phyloP scores from a whole-genome alignment of 1,284 basidiomycete genomes.

The Microbotryum lychnidis-dioicae region DNA sequence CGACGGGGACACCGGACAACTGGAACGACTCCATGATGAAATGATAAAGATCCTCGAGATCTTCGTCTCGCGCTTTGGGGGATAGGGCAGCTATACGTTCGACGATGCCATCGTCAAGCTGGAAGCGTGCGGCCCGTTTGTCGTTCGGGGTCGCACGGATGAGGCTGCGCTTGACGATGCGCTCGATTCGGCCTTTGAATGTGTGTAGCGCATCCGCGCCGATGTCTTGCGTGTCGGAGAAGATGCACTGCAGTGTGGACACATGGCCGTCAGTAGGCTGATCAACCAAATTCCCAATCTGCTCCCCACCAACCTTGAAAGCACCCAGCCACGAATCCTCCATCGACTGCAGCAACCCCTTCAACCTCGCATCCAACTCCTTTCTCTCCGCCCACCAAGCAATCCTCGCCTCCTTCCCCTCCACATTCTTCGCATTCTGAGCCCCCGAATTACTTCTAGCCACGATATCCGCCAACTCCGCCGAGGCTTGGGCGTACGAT shows the following conservation, averaged over 20 bases:
- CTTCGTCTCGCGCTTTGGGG: slow-evolving; percentile 77
- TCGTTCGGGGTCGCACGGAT: slow-evolving; percentile 50
- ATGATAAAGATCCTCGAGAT: slow-evolving; percentile 88
- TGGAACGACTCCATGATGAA: slow-evolving; percentile 91
- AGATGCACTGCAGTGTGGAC: slow-evolving; percentile 48
- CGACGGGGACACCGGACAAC: slow-evolving; percentile 79
- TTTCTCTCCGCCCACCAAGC: slow-evolving; percentile 79
- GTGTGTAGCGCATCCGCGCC: slow-evolving; percentile 35
- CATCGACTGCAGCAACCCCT: slow-evolving; percentile 68
- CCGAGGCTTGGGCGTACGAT: slow-evolving; percentile 63
- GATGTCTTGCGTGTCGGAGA: slow-evolving; percentile 47
- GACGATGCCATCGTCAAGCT: slow-evolving; percentile 62
- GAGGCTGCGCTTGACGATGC: slow-evolving; percentile 59
- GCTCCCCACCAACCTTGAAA: slow-evolving; percentile 66
- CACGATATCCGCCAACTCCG: slow-evolving; percentile 71
- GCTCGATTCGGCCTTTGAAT: slow-evolving; percentile 60
- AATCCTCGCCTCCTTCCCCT: slow-evolving; percentile 44
- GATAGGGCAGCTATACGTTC: slow-evolving; percentile 77
- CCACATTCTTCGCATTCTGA: slow-evolving; percentile 62
- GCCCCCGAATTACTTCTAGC: slow-evolving; percentile 66
- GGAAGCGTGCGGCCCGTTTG: slow-evolving; percentile 50
- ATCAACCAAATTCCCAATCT: slow-evolving; percentile 47
- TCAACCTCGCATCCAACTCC: slow-evolving; percentile 66
- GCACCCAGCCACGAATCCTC: slow-evolving; percentile 96
- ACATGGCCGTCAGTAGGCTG: slow-evolving; percentile 40